Conservation (phyloP, 1,139 yeast genomes). For the Geotrichum fermentans region DNA sequence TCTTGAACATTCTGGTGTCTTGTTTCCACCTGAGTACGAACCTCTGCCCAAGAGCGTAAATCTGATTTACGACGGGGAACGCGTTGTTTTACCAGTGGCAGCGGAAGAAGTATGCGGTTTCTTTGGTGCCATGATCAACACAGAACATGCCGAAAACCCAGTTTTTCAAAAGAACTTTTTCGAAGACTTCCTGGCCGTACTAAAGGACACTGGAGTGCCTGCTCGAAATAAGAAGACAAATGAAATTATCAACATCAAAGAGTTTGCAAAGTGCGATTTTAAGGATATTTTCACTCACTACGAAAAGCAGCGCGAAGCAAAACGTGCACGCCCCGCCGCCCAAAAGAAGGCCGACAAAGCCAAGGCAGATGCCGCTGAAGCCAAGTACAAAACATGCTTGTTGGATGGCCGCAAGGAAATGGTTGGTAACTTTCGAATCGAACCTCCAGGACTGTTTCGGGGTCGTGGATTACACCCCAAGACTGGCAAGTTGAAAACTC, state of each 20-base stretch:
- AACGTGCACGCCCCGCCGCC: conserved; percentile 58
- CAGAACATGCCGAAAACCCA: conserved; percentile 86
- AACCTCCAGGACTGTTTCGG: conserved; percentile 92
- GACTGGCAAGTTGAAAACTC: conserved; percentile 67
- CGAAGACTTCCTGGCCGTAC: conserved; percentile 63
- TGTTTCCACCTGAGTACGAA: conserved; percentile 89
- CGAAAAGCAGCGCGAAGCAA: conserved; percentile 66
- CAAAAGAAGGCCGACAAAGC: conserved; percentile 70
- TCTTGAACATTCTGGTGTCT: conserved; percentile 81
- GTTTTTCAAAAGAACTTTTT: conserved; percentile 85
- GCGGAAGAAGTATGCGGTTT: conserved; percentile 98
- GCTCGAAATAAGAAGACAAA: conserved; percentile 40
- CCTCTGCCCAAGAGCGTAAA: conserved; percentile 79
- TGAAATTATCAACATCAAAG: conserved; percentile 45
- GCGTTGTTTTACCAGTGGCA: conserved; percentile 64
- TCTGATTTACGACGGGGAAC: conserved; percentile 67
- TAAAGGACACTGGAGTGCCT: conserved; percentile 63
- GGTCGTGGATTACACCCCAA: conserved; percentile 98
- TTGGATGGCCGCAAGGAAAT: conserved; percentile 86
- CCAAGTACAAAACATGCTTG: conserved; percentile 71
- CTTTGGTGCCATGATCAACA: conserved; percentile 79
- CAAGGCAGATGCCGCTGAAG: conserved; percentile 72
- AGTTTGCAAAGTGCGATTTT: conserved; percentile 74
- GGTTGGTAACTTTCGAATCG: conserved; percentile 89
- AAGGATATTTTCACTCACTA: conserved; percentile 66